Base-by-base conservation (phyloP, 148 eudicot genomes). In the Diospyros lotus region DNA sequence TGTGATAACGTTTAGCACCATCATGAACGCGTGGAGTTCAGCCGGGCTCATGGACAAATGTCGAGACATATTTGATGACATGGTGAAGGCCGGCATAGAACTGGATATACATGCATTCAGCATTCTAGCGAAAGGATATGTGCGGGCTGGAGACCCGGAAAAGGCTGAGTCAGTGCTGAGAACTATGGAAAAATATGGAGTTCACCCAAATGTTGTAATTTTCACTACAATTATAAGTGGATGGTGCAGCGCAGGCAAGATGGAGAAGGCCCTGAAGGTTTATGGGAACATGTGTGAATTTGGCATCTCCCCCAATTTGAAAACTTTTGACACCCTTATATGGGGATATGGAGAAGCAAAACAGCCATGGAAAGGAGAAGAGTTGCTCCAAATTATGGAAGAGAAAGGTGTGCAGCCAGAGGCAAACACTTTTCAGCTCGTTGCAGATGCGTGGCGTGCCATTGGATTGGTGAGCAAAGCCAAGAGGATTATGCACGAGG, bases 1-100 rank as follows among this genome's bases (percentile, higher is more conserved):
- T 74, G 99, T 96, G 43, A 69, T 96, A 67, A 91, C 99, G 52
- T 96, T 91, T 81, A 93, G 99, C 87, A 96, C 98, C 73, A 88
- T 96, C 64, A 96, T 96, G 99, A 93, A 96, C 71, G 93, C 90
- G 4, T 91, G 98, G 97, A 91, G 98, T 78, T 87, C 97, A 15
- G 91, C 88, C 3, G 97, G 99, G 42, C 85, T 84, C 48, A 93
- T 96, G 94, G 85, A 84, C 62, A 95, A 89, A 76, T 96, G 97
- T 84, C 87, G 82, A 65, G 87, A 82, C 50, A 84, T 91, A 52
- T 93, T 96, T 66, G 84, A 93, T 72, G 92, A 91, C 78, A 91
- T 96, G 97, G 77, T 72, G 13, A 89, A 86, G 77, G 79, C 93
- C 6, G 92, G 94, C 10, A 87, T 93, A 79, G 83, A 88, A 69